Conservation (phyloP, 176 grass and related monocot species). For the Poa annua region DNA sequence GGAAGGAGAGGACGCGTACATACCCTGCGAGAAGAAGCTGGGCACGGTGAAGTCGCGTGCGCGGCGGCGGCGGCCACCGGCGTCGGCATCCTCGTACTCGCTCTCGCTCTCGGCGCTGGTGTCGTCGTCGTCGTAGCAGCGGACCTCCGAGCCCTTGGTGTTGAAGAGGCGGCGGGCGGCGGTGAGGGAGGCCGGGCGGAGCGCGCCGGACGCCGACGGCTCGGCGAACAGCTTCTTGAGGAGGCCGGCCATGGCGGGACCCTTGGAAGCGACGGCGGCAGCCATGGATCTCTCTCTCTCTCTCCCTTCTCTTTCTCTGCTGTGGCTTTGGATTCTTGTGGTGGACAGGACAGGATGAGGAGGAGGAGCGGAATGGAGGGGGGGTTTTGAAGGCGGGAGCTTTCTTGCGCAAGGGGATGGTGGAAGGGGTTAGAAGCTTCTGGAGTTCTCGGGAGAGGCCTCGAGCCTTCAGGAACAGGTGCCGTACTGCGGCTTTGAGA, state of each 20-base stretch:
- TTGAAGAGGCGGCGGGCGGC: slow-evolving; percentile 43
- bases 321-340: slow-evolving; percentile 10
- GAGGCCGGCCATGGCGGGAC: slow-evolving; percentile 29
- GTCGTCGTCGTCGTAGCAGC: slow-evolving; percentile 14
- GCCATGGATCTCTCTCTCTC: slow-evolving; percentile 45
- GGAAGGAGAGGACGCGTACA: slow-evolving; percentile 36
- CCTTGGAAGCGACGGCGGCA: slow-evolving; percentile 38
- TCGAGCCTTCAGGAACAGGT: slow-evolving; percentile 31
- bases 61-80: not conserved
- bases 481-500: not conserved
- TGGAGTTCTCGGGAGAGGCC: not conserved
- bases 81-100: not conserved
- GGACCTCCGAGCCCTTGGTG: slow-evolving; percentile 27
- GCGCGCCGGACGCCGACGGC: no score
- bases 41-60: not conserved
- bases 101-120: not conserved
- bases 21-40: slow-evolving; percentile 13
- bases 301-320: not conserved
- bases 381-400: not conserved
- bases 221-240: no score
- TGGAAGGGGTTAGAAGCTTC: slow-evolving; percentile 49
- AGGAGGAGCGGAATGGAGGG: not conserved
- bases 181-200: not conserved
- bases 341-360: not conserved
- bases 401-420: slow-evolving; percentile 53